Conservation (phyloP, 805 yeast species). For the Candida sithepensis region DNA sequence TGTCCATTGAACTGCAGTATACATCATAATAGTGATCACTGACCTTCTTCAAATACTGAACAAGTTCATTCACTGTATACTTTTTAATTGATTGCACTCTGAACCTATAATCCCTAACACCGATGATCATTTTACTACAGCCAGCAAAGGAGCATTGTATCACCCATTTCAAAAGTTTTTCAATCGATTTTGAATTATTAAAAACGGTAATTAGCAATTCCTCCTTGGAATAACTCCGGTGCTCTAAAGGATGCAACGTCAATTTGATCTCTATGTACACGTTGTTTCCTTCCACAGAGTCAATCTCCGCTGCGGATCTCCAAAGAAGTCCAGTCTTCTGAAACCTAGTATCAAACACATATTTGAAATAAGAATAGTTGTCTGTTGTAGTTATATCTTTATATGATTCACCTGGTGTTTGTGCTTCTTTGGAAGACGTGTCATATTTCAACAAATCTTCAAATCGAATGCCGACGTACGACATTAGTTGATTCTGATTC, state of each 20-base stretch:
- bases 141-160: slow-evolving; percentile 9
- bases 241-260: background rate
- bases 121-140: slow-evolving; percentile 4
- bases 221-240: background rate
- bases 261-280: slow-evolving; percentile 6
- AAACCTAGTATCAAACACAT: slow-evolving; percentile 2
- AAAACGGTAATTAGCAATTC: background rate
- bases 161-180: slow-evolving; percentile 5
- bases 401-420: background rate
- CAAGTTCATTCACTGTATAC: slow-evolving; percentile 2
- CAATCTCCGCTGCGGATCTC: slow-evolving; percentile 7
- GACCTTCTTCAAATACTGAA: background rate
- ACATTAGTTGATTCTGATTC: background rate
- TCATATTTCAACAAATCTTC: slow-evolving; percentile 7
- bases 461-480: slow-evolving; percentile 8
- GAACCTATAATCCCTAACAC: slow-evolving; percentile 4
- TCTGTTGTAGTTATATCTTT: background rate
- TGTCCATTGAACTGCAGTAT: slow-evolving; percentile 1
- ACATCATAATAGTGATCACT: background rate
- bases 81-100: background rate
- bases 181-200: background rate
- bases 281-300: slow-evolving; percentile 3
- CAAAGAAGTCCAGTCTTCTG: background rate
- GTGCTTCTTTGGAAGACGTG: background rate
- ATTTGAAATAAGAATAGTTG: slow-evolving; percentile 5